Evolutionary conservation across 2,329 filamentous ascomycete species (phyloP).

Genomic region (Clonostachys chloroleuca): DNA sequence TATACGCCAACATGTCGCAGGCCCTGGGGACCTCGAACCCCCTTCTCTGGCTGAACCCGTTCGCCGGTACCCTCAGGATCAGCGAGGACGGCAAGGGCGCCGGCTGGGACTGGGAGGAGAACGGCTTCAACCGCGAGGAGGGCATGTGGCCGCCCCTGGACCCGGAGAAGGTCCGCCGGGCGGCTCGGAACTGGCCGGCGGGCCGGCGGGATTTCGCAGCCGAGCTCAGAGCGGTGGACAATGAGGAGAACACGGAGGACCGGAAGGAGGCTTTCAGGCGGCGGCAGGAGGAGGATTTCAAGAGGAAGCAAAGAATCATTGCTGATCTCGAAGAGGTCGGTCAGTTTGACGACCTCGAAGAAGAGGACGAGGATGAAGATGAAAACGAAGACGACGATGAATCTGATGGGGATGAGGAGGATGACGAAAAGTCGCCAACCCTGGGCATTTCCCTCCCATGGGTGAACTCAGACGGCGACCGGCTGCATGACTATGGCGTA

Average conservation of each 20-base stretch:
- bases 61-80: slow-evolving; percentile 47
- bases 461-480: slow-evolving; percentile 73
- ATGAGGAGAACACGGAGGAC: slow-evolving; percentile 25
- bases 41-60: slow-evolving; percentile 65
- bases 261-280: slow-evolving; percentile 42
- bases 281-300: slow-evolving; percentile 43
- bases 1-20: slow-evolving; percentile 69
- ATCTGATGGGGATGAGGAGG: slow-evolving; percentile 22
- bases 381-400: slow-evolving; percentile 5
- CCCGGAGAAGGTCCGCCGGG: slow-evolving; percentile 52
- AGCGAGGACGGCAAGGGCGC: slow-evolving; percentile 27
- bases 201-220: slow-evolving; percentile 25
- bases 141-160: slow-evolving; percentile 61
- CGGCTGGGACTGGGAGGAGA: slow-evolving; percentile 66
- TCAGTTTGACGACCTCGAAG: slow-evolving; percentile 54
- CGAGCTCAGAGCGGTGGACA: slow-evolving; percentile 17
- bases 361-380: slow-evolving; percentile 46
- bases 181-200: slow-evolving; percentile 29
- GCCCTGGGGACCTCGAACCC: slow-evolving; percentile 69
- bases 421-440: slow-evolving; percentile 28
- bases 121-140: slow-evolving; percentile 66
- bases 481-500: slow-evolving; percentile 72
- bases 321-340: slow-evolving; percentile 49
- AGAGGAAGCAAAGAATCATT: slow-evolving; percentile 32
- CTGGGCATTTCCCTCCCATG: slow-evolving; percentile 30